Percentiles rank a stretch among this genome's conserved stretches.
Conservation (phyloP, 1,284 basidiomycete genomes). For the Lignosus rhinocerotis region DNA sequence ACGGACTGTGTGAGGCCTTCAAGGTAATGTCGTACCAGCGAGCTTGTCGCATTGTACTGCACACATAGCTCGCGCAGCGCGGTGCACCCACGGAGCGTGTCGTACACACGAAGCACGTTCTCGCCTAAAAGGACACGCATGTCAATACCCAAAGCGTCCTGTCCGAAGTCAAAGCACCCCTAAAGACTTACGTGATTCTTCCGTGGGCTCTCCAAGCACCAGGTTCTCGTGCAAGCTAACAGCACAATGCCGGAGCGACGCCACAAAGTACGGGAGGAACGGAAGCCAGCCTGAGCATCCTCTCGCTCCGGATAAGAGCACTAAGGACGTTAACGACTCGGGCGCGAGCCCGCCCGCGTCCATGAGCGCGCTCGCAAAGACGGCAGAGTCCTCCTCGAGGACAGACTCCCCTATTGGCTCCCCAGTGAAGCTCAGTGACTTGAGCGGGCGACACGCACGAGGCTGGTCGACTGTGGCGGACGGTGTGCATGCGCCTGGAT, state of each 20-base stretch:
- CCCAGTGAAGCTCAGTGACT: not conserved
- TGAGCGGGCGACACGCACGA: not conserved
- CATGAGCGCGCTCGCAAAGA: not conserved
- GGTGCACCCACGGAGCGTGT: not conserved
- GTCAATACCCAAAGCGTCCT: not conserved
- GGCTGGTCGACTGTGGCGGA: not conserved
- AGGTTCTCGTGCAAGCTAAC: not conserved
- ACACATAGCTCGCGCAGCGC: not conserved
- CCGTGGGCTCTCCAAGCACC: not conserved
- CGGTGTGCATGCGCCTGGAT: not conserved
- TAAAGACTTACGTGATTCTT: not conserved
- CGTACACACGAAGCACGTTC: not conserved
- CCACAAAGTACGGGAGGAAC: not conserved
- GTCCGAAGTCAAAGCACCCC: not conserved
- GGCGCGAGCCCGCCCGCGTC: not conserved
- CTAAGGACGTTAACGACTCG: not conserved
- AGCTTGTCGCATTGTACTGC: not conserved
- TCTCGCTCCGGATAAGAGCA: not conserved
- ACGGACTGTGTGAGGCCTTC: not conserved
- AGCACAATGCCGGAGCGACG: not conserved
- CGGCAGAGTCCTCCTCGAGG: not conserved
- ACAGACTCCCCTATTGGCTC: not conserved
- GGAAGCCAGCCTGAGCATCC: not conserved
- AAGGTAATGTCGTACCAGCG: not conserved
- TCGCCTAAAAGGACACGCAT: not conserved